Percentiles rank a stretch among this genome's conserved stretches.
Conservation (phyloP, 2,329 filamentous ascomycete species). For the Exophiala sideris region DNA sequence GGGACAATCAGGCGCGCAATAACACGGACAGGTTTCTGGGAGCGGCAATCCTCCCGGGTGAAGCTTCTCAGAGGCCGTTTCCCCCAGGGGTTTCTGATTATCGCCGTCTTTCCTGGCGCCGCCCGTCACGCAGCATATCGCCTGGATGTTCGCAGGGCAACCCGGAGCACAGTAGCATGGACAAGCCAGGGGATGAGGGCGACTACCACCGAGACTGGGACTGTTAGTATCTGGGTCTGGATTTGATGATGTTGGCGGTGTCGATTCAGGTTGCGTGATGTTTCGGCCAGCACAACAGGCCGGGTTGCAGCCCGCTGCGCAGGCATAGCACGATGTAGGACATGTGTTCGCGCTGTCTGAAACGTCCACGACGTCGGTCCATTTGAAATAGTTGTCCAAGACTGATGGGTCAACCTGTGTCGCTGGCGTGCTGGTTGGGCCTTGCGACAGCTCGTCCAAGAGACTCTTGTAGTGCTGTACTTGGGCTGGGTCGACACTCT, state of each 20-base stretch:
- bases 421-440: background rate
- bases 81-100: no score
- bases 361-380: conserved; percentile 14
- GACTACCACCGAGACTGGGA: no score
- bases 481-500: conserved; percentile 1
- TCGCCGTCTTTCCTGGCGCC: background rate
- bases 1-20: conserved; percentile 9
- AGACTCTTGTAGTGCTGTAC: conserved; percentile 13
- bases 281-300: conserved; percentile 10
- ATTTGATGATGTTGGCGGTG: background rate
- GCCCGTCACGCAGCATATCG: conserved; percentile 9
- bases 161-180: conserved; percentile 11
- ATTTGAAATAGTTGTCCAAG: conserved; percentile 12
- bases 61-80: no score
- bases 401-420: background rate
- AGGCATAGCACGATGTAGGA: conserved; percentile 7
- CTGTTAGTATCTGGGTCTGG: no score
- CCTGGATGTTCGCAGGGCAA: conserved; percentile 10
- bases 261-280: background rate
- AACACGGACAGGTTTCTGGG: conserved; percentile 9
- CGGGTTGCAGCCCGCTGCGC: conserved; percentile 14
- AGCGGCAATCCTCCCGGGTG: no score
- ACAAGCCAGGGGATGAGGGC: background rate
- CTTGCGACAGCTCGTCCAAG: background rate
- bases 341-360: conserved; percentile 1